phyloP scores from a whole-genome alignment of 805 yeast species.

The Maudiozyma serrabonitensis region DNA sequence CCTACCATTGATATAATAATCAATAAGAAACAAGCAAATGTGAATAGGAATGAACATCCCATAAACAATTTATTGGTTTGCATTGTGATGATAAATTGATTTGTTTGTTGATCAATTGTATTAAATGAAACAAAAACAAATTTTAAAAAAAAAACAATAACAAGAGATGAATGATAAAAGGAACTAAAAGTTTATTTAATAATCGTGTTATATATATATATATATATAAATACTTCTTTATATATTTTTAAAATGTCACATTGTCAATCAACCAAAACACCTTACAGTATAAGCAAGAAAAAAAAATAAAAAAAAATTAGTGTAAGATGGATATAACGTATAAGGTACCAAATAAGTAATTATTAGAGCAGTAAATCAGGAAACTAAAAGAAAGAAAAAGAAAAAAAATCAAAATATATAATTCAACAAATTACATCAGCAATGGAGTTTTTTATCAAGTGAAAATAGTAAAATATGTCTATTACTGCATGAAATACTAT shows the following conservation, averaged over 20 bases:
- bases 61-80: conserved; percentile 2
- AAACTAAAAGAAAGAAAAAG: no score
- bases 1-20: conserved; percentile 27
- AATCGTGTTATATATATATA: not conserved
- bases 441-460: not conserved
- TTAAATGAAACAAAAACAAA: not conserved
- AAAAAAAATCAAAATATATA: not conserved
- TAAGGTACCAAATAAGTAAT: no score
- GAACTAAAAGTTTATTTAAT: not conserved
- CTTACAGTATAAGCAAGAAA: not conserved
- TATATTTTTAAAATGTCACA: not conserved
- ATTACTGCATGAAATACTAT: no score
- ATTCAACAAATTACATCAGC: not conserved
- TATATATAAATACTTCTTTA: not conserved
- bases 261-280: not conserved
- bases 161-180: not conserved
- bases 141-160: not conserved
- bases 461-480: not conserved
- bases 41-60: conserved; percentile 10
- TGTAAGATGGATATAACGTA: not conserved
- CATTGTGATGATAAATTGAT: not conserved
- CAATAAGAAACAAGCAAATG: conserved; percentile 21
- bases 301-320: not conserved
- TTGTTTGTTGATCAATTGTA: no score
- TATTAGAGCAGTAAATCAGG: no score